Percentiles rank a stretch among this genome's conserved stretches.
These are phyloP conservation scores for Aphanomyces stellatus DNA, from an alignment of 352 stramenopile genomes.

Conservation along the genomic window DNA sequence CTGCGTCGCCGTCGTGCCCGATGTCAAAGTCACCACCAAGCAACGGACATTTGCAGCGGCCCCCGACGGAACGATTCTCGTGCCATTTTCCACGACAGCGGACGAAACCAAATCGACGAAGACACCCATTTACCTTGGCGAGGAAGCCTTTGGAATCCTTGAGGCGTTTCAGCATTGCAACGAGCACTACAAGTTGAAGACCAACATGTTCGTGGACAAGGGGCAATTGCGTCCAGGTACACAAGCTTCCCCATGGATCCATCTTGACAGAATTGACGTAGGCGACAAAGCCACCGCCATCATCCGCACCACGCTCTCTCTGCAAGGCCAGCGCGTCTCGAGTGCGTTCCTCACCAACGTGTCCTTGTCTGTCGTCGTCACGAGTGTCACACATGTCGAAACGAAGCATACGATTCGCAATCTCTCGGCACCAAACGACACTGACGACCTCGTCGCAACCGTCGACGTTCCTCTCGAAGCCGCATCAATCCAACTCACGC, in stretches of 20 bases:
- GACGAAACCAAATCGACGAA: conserved; percentile 26
- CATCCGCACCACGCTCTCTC: too few relatives aligned
- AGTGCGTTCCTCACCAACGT: too few relatives aligned
- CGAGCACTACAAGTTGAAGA: conserved; percentile 26
- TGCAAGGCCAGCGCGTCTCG: too few relatives aligned
- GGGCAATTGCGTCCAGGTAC: conserved; percentile 43
- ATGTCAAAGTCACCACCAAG: conserved; percentile 17
- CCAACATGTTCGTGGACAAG: conserved; percentile 40
- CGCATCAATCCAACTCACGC: too few relatives aligned
- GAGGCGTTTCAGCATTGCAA: conserved; percentile 32
- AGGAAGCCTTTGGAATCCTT: conserved; percentile 36
- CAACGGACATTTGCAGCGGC: conserved; percentile 24
- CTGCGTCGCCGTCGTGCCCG: conserved; percentile 29
- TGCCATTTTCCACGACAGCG: conserved; percentile 33
- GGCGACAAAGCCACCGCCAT: not conserved
- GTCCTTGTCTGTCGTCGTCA: too few relatives aligned
- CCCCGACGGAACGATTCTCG: conserved; percentile 26
- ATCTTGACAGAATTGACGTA: conserved; percentile 16
- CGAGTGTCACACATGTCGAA: too few relatives aligned
- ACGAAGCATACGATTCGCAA: too few relatives aligned
- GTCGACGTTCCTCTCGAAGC: too few relatives aligned
- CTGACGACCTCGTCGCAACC: too few relatives aligned
- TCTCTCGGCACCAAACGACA: too few relatives aligned
- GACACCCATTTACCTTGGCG: conserved; percentile 36
- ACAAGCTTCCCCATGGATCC: conserved; percentile 27